phyloP scores from a whole-genome alignment of 176 grass and related monocot species.

The Neostapfia colusana region DNA sequence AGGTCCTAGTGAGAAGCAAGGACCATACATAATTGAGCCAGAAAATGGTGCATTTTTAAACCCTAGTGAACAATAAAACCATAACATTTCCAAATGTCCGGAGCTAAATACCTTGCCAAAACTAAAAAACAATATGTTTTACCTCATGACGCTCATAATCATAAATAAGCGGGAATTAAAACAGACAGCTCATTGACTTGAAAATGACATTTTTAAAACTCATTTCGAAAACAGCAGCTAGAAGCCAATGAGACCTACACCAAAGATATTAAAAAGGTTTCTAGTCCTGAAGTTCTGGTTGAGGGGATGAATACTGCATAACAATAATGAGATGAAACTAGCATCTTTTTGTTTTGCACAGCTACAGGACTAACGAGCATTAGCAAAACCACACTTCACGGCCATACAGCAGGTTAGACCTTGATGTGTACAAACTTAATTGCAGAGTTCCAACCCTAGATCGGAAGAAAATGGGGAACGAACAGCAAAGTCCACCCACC shows the following conservation, averaged over 20 bases:
- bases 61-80: not conserved
- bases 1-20: not conserved
- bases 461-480: not conserved
- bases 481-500: conserved; percentile 53
- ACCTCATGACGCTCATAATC: not conserved
- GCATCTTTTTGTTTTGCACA: not conserved
- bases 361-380: conserved; percentile 24
- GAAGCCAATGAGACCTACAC: not conserved
- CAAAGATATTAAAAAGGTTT: conserved; percentile 16
- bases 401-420: not conserved
- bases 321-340: conserved; percentile 32
- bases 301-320: not conserved
- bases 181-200: not conserved
- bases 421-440: not conserved
- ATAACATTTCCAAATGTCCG: not conserved
- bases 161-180: not conserved
- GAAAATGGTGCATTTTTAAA: not conserved
- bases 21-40: not conserved
- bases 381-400: not conserved
- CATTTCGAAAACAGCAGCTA: not conserved
- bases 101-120: conserved; percentile 9
- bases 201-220: not conserved
- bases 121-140: not conserved
- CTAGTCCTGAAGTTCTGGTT: not conserved
- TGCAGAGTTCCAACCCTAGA: conserved; percentile 27